A percentile compares a stretch with the other conserved stretches of the same genome.
Evolutionary conservation across 768 basidiomycete genomes (phyloP).

Genomic region (Pulveroboletus ravenelii): DNA sequence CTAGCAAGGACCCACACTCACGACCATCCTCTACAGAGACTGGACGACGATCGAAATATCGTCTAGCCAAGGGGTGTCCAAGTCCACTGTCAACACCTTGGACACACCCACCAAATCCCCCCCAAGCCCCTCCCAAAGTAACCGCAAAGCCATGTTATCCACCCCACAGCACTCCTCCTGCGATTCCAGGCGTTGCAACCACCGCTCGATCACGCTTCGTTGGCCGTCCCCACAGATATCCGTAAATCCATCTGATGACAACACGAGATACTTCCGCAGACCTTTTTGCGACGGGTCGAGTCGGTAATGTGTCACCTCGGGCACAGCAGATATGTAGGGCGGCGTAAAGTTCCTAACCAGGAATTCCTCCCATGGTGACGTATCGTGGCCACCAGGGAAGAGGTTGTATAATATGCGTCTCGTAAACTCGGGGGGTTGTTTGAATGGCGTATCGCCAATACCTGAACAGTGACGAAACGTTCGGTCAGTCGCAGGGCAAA

Average conservation of each 20-base stretch:
- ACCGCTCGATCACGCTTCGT: constrained; percentile 43
- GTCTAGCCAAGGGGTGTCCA: constrained; percentile 64
- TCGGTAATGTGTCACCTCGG: constrained; percentile 58
- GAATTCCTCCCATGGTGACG: constrained; percentile 62
- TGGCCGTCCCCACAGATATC: constrained; percentile 54
- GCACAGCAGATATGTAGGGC: constrained; percentile 60
- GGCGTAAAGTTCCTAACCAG: constrained; percentile 58
- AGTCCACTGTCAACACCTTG: constrained; percentile 56
- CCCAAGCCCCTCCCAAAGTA: constrained; percentile 54
- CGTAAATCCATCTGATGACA: constrained; percentile 64
- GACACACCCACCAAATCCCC: constrained; percentile 53
- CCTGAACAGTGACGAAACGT: constrained; percentile 34
- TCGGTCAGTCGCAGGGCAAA: constrained; percentile 5
- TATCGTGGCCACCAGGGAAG: constrained; percentile 56
- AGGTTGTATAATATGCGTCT: constrained; percentile 63
- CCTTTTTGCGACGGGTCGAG: constrained; percentile 31
- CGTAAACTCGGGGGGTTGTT: constrained; percentile 67
- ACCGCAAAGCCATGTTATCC: constrained; percentile 51
- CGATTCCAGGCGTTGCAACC: constrained; percentile 45
- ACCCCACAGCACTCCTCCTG: constrained; percentile 16
- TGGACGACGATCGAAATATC: constrained; percentile 66
- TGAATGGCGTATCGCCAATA: constrained; percentile 68
- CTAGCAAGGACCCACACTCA: no score
- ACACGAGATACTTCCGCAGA: constrained; percentile 50
- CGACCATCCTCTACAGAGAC: constrained; percentile 35